A percentile compares a stretch with the other conserved stretches of the same genome.
phyloP scores from a whole-genome alignment of 2,329 filamentous ascomycete species.

The Amphichorda felina region DNA sequence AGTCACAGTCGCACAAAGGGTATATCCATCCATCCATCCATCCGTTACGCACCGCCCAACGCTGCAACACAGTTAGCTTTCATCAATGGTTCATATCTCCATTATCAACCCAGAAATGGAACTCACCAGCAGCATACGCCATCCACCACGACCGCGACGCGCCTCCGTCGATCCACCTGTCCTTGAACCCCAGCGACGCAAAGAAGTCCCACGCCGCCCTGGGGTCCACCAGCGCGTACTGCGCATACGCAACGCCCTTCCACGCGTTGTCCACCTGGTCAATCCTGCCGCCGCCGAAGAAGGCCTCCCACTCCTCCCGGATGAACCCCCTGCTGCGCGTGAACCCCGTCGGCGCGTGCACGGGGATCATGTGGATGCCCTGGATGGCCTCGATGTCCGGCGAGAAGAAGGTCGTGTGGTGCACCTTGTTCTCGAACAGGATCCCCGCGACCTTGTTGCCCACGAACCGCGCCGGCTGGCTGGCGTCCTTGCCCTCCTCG shows the following conservation, averaged over 20 bases:
- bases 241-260: conserved; percentile 79
- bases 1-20: no score
- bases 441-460: conserved; percentile 63
- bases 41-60: no score
- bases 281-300: conserved; percentile 58
- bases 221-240: conserved; percentile 68
- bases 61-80: no score
- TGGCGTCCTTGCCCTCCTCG: conserved; percentile 49
- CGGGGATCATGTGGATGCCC: conserved; percentile 75
- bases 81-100: no score
- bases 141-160: conserved; percentile 79
- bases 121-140: conserved; percentile 49
- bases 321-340: conserved; percentile 61
- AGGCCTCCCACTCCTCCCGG: conserved; percentile 67
- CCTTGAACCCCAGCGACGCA: conserved; percentile 51
- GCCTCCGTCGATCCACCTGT: conserved; percentile 66
- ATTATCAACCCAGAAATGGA: neutral
- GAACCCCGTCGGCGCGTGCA: conserved; percentile 55
- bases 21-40: no score
- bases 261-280: conserved; percentile 62
- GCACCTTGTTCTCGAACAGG: conserved; percentile 89
- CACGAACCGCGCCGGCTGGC: conserved; percentile 63
- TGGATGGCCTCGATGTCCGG: conserved; percentile 57
- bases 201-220: conserved; percentile 65
- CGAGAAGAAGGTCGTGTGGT: conserved; percentile 88